Base-by-base conservation (phyloP, 345 rosid species). In the Syzygium oleosum region DNA sequence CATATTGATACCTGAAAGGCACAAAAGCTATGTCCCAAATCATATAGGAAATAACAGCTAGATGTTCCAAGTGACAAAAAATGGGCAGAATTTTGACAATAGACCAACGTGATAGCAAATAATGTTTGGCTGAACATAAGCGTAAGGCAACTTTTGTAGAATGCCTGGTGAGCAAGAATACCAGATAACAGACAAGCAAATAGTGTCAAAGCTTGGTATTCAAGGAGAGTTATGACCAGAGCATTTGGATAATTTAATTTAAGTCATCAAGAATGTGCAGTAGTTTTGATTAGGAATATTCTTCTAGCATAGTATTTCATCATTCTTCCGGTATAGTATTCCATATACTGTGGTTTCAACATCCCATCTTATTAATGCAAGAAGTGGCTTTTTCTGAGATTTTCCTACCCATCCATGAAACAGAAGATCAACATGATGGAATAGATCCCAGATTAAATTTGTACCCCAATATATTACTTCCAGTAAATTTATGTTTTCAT, bases 1-100 rank as follows among this genome's bases (percentile, higher is more conserved):
- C 90, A 92, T 98, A 97, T 90, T 95, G 95, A 51, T 84, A 59
- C 94, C 99, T 98, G 94, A 87, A 92, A 79, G 84, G 7, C 27
- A 49, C 79, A 68, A 17, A 68, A 16, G 25, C 79, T 41, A 73
- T 73, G 83, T 38, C 22, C 46, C 83, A 73, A 19, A 73, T 73
- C 11, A 38, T 19, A 38, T 19, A 73, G 49, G 83, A 73, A 34
- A 38, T 10, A 34, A 49, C 49, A 19, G 27, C 10, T 19, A 38
- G 27, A 73, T 73, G 49, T 73, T 73, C 83, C 38, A 38, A 38
- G 27, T 73, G 83, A 10, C 27, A 12, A 3, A 73, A 73, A 73
- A 19, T 21, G 83, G 83, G 49, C 22, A 73, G 49, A 73, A 73
- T 73, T 73, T 73, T 73, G 49, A 38, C 27, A 34, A 16, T 73